These are phyloP conservation scores for Marasmius sp. DNA, from an alignment of 1,284 basidiomycete species.

Conservation along the genomic window DNA sequence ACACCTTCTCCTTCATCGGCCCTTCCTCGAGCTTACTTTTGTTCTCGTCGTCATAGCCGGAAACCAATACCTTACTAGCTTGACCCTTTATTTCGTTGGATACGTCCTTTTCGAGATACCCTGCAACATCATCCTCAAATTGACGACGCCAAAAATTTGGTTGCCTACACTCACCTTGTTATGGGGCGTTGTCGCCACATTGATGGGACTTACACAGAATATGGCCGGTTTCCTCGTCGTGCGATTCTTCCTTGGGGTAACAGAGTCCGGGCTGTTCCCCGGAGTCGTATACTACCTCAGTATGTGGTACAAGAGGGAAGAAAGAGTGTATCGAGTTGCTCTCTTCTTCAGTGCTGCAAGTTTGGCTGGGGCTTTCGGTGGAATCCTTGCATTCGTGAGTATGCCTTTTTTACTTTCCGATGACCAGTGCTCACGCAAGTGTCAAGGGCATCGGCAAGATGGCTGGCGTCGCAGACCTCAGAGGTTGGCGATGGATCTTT, in stretches of 20 bases:
- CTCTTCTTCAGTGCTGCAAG: slow-evolving; percentile 58
- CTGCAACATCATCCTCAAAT: slow-evolving; percentile 56
- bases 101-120: slow-evolving; percentile 54
- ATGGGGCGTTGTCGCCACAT: slow-evolving; percentile 57
- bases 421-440: slow-evolving; percentile 58
- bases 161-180: slow-evolving; percentile 54
- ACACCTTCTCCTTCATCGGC: background rate
- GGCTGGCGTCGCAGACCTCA: slow-evolving; percentile 57
- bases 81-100: slow-evolving; percentile 61
- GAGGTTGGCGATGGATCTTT: slow-evolving; percentile 67
- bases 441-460: slow-evolving; percentile 60
- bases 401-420: background rate
- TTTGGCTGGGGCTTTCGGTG: slow-evolving; percentile 63
- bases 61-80: slow-evolving; percentile 51
- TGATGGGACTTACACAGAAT: slow-evolving; percentile 55
- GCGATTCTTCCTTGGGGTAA: slow-evolving; percentile 65
- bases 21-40: background rate
- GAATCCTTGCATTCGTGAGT: slow-evolving; percentile 58
- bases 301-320: slow-evolving; percentile 52
- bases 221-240: slow-evolving; percentile 57
- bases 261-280: slow-evolving; percentile 65
- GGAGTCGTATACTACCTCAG: slow-evolving; percentile 59
- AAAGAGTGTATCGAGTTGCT: background rate
- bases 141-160: slow-evolving; percentile 58
- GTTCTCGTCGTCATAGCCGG: slow-evolving; percentile 35